Conservation (phyloP, 2,329 filamentous ascomycete genomes). For the Diaporthe citrichinensis region DNA sequence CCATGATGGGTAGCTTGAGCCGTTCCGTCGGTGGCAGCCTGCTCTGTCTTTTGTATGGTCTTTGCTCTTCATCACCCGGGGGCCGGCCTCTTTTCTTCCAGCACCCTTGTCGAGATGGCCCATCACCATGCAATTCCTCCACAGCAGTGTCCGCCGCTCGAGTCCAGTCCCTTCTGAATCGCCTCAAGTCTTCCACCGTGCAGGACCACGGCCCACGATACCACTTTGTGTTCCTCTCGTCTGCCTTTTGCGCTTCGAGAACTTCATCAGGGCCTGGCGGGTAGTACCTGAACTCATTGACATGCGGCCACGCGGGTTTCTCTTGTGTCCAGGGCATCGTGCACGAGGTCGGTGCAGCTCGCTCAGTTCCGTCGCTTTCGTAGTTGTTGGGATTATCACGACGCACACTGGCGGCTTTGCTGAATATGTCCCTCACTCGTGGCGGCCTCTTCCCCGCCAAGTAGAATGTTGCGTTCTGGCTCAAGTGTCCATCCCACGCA, state of each 20-base stretch:
- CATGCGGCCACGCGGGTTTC: slow-evolving; percentile 57
- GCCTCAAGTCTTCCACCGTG: slow-evolving; percentile 57
- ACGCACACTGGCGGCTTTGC: background rate
- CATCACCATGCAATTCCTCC: slow-evolving; percentile 44
- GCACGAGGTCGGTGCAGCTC: background rate
- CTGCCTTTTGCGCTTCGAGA: slow-evolving; percentile 46
- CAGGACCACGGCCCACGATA: slow-evolving; percentile 48
- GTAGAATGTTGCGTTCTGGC: slow-evolving; percentile 38
- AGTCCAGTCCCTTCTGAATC: slow-evolving; percentile 53
- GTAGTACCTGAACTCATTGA: slow-evolving; percentile 57
- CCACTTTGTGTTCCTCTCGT: slow-evolving; percentile 17
- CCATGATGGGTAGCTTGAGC: slow-evolving; percentile 43
- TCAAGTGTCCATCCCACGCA: slow-evolving; percentile 32
- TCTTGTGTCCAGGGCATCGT: slow-evolving; percentile 39
- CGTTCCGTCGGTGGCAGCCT: slow-evolving; percentile 10
- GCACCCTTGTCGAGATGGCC: background rate
- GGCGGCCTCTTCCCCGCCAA: slow-evolving; percentile 39
- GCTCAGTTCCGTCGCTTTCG: background rate
- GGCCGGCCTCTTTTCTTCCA: slow-evolving; percentile 26
- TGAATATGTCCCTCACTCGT: slow-evolving; percentile 38
- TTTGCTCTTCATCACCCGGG: background rate
- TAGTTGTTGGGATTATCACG: slow-evolving; percentile 50
- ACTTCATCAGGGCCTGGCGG: slow-evolving; percentile 52
- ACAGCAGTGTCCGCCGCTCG: slow-evolving; percentile 49
- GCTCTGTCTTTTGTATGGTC: slow-evolving; percentile 29